Conservation (phyloP, 2,329 filamentous ascomycete genomes). For the Chaetomiaceae sp. region DNA sequence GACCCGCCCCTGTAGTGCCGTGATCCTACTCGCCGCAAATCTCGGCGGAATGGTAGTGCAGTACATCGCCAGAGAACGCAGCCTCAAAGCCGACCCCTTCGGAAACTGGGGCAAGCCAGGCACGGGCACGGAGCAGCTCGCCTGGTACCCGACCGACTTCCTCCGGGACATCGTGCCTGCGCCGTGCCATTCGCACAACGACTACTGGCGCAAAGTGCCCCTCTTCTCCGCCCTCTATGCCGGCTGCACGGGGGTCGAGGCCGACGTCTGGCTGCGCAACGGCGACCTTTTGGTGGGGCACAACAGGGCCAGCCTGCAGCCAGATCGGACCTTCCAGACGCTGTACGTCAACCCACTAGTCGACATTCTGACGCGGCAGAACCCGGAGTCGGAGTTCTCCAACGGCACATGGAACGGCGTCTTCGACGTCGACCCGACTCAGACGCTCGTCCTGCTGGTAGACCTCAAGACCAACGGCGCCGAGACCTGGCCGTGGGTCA, state of each 20-base stretch:
- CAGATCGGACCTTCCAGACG: constrained; percentile 51
- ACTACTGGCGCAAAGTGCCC: constrained; percentile 60
- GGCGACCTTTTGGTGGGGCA: constrained; percentile 59
- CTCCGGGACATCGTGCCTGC: constrained; percentile 36
- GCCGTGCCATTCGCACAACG: constrained; percentile 47
- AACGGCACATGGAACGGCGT: constrained; percentile 46
- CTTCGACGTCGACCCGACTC: constrained; percentile 45
- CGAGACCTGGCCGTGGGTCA: constrained; percentile 46
- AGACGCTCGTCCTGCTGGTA: constrained; percentile 57
- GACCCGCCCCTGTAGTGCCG: neutral
- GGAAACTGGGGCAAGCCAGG: constrained; percentile 33
- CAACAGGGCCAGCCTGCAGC: constrained; percentile 45
- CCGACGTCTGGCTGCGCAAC: constrained; percentile 60
- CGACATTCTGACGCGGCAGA: constrained; percentile 49
- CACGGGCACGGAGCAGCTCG: constrained; percentile 33
- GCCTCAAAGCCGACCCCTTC: constrained; percentile 25
- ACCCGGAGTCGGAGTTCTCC: constrained; percentile 41
- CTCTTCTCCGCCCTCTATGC: constrained; percentile 55
- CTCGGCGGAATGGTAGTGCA: constrained; percentile 1
- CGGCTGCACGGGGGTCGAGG: constrained; percentile 60
- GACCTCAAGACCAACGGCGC: constrained; percentile 59
- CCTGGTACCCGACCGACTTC: constrained; percentile 46
- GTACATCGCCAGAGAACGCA: neutral
- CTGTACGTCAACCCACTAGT: constrained; percentile 62
- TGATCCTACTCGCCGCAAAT: constrained; percentile 3